phyloP scores from a whole-genome alignment of 495 filamentous ascomycete species.

The Daldinia concentrica region DNA sequence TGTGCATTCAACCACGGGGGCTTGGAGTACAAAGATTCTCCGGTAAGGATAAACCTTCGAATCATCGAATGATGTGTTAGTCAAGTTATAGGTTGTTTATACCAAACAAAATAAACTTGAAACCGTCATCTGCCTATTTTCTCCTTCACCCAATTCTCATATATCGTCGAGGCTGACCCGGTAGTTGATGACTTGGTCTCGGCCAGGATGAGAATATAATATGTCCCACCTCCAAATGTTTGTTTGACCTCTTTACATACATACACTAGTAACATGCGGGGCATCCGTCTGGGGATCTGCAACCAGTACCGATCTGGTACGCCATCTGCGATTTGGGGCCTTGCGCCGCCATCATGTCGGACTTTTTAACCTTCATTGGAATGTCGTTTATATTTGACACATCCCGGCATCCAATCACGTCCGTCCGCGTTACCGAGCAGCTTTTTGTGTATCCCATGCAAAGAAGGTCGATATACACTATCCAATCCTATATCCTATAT shows the following conservation, averaged over 20 bases:
- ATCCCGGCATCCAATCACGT: conserved; percentile 28
- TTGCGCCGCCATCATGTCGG: conserved; percentile 33
- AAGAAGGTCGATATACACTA: conserved; percentile 12
- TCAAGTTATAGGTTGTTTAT: conserved; percentile 27
- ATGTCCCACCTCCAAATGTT: conserved; percentile 26
- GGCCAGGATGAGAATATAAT: conserved; percentile 7
- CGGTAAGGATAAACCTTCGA: neutral
- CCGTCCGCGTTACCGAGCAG: conserved; percentile 29
- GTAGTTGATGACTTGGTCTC: conserved; percentile 24
- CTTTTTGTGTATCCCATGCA: conserved; percentile 8
- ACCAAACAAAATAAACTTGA: conserved; percentile 9
- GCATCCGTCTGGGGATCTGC: conserved; percentile 41
- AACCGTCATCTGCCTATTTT: conserved; percentile 40
- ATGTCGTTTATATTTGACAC: conserved; percentile 31
- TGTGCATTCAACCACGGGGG: conserved; percentile 41
- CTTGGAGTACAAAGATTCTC: conserved; percentile 12
- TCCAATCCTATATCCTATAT: conserved; percentile 19
- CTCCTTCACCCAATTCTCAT: conserved; percentile 2
- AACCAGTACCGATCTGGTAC: conserved; percentile 38
- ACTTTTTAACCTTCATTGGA: conserved; percentile 37
- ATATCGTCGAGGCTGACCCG: conserved; percentile 6
- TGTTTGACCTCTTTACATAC: conserved; percentile 19
- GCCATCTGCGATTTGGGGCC: conserved; percentile 30
- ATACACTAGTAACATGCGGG: conserved; percentile 36
- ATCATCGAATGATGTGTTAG: neutral